phyloP scores from a whole-genome alignment of 164 flowering plant genomes.

The Pachysandra terminalis region DNA sequence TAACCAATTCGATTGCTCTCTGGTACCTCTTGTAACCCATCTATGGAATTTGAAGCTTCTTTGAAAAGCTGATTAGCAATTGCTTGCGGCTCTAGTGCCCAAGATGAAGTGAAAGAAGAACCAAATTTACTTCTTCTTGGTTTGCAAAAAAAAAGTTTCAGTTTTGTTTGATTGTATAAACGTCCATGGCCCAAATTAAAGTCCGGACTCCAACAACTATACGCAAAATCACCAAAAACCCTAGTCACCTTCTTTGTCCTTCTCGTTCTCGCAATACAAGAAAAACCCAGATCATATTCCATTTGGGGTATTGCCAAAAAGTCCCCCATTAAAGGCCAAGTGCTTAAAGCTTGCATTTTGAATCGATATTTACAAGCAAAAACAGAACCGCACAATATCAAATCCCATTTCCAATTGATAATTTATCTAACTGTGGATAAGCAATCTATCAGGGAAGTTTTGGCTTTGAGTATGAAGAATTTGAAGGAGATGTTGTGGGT shows the following conservation, averaged over 20 bases:
- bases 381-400: conserved; percentile 18
- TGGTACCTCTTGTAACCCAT: conserved; percentile 16
- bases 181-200: conserved; percentile 19
- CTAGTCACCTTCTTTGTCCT: conserved; percentile 26
- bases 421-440: no score
- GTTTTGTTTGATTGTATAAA: conserved; percentile 18
- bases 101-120: conserved; percentile 26
- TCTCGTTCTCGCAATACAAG: conserved; percentile 18
- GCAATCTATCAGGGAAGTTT: neutral
- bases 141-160: conserved; percentile 12
- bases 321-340: conserved; percentile 38
- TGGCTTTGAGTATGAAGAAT: neutral
- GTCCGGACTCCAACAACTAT: conserved; percentile 15
- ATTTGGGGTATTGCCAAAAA: conserved; percentile 30
- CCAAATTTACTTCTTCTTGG: conserved; percentile 23
- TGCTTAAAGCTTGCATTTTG: conserved; percentile 57
- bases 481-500: conserved; percentile 4
- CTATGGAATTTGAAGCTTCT: conserved; percentile 20
- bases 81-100: conserved; percentile 41
- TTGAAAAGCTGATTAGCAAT: conserved; percentile 22
- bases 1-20: conserved; percentile 11
- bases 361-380: neutral
- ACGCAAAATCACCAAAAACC: conserved; percentile 19
- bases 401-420: no score
- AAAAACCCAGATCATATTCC: conserved; percentile 27